Conservation (phyloP, 257 asterid species). For the Scutellaria baicalensis region DNA sequence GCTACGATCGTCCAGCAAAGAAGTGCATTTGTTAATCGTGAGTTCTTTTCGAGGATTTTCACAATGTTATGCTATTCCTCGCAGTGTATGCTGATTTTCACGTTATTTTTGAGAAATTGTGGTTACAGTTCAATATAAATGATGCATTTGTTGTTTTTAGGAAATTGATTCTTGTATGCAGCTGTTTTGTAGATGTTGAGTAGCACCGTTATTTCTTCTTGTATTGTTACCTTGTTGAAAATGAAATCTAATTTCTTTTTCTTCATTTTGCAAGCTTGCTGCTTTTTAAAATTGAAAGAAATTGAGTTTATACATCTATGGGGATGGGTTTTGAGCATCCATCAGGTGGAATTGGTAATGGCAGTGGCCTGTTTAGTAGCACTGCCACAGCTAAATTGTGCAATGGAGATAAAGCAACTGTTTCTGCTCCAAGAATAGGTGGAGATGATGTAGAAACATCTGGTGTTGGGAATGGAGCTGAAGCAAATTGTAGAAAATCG, state of each 20-base stretch:
- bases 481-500: slow-evolving; percentile 6
- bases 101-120: not conserved
- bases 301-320: slow-evolving; percentile 15
- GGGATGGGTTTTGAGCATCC: slow-evolving; percentile 23
- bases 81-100: not conserved
- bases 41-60: not conserved
- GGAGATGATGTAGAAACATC: not conserved
- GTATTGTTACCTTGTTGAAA: not conserved
- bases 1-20: not conserved
- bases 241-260: not conserved
- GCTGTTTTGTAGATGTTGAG: not conserved
- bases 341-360: slow-evolving; percentile 10
- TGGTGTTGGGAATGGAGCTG: slow-evolving; percentile 11
- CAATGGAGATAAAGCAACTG: slow-evolving; percentile 17
- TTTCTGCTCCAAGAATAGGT: not conserved
- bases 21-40: not conserved
- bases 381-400: not conserved
- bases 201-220: not conserved
- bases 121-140: not conserved
- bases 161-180: not conserved
- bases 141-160: too few relatives aligned
- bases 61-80: not conserved
- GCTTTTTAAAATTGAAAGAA: not conserved
- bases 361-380: slow-evolving; percentile 5
- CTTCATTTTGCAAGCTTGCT: not conserved